A percentile compares a stretch with the other conserved stretches of the same genome.
Evolutionary conservation across 108 stramenopile species (phyloP).

Genomic region (Halocafeteria seosinensis): DNA sequence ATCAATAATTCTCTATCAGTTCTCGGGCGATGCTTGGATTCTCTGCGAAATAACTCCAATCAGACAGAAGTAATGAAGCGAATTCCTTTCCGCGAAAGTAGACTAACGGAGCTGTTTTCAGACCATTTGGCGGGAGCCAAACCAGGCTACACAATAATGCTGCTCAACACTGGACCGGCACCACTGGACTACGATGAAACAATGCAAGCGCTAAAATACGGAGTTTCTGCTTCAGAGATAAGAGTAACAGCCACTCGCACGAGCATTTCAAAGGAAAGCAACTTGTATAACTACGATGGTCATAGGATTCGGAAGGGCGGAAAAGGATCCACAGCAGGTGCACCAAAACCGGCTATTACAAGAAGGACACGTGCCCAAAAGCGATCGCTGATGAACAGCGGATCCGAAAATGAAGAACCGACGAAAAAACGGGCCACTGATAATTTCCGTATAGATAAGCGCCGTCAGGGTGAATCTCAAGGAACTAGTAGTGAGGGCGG

Average conservation of each 20-base stretch:
- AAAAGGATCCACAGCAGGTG: neutral
- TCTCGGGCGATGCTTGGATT: conserved; percentile 76
- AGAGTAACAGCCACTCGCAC: neutral
- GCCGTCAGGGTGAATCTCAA: neutral
- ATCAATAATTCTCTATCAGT: conserved; percentile 93
- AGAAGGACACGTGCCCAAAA: neutral
- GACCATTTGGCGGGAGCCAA: conserved; percentile 48
- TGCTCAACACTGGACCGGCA: conserved; percentile 72
- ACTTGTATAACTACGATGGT: neutral
- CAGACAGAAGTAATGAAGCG: conserved; percentile 13
- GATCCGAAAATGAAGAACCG: neutral
- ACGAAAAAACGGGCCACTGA: neutral
- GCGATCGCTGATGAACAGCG: neutral
- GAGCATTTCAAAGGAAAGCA: neutral
- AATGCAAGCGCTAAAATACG: conserved; percentile 64
- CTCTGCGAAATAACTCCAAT: conserved; percentile 48
- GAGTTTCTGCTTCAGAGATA: conserved; percentile 51
- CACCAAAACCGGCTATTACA: neutral
- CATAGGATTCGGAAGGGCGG: neutral
- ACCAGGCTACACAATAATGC: conserved; percentile 50
- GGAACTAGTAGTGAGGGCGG: neutral
- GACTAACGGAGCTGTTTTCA: conserved; percentile 87
- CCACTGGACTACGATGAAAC: conserved; percentile 75
- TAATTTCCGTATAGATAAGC: neutral
- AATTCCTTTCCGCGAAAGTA: conserved; percentile 84